phyloP scores from a whole-genome alignment of 805 yeast species.

The Cyberlindnera samutprakarnensis region DNA sequence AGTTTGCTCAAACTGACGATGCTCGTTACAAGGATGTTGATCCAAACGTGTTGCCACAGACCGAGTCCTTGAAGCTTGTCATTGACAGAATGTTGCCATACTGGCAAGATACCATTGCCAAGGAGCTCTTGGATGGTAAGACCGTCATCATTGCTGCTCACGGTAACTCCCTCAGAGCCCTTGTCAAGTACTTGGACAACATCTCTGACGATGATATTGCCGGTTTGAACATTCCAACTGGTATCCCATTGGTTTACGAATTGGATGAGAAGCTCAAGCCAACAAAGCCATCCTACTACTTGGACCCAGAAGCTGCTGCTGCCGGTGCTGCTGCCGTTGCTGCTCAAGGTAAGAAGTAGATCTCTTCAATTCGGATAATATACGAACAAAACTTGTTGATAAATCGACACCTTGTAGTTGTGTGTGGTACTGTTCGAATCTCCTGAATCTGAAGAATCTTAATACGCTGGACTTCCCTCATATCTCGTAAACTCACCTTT shows the following conservation, averaged over 20 bases:
- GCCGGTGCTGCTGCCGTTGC: constrained; percentile 99
- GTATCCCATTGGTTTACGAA: constrained; percentile 96
- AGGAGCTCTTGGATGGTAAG: constrained; percentile 78
- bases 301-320: constrained; percentile 99
- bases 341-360: constrained; percentile 73
- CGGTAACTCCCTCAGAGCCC: constrained; percentile 96
- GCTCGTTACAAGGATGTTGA: constrained; percentile 79
- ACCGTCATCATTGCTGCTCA: constrained; percentile 93
- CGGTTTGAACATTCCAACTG: constrained; percentile 94
- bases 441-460: too few relatives aligned
- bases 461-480: too few relatives aligned
- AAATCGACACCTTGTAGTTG: too few relatives aligned
- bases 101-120: constrained; percentile 91
- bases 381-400: too few relatives aligned
- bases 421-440: too few relatives aligned
- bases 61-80: constrained; percentile 91
- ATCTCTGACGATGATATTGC: constrained; percentile 91
- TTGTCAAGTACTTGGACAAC: constrained; percentile 91
- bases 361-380: not conserved
- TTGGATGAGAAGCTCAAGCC: constrained; percentile 83
- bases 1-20: constrained; percentile 82
- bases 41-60: constrained; percentile 81
- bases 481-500: too few relatives aligned
- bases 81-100: constrained; percentile 94
- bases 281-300: constrained; percentile 88